Percentiles rank a stretch among this genome's conserved stretches.
Evolutionary conservation across 768 basidiomycete species (phyloP).

Genomic region (Boletus sp.): DNA sequence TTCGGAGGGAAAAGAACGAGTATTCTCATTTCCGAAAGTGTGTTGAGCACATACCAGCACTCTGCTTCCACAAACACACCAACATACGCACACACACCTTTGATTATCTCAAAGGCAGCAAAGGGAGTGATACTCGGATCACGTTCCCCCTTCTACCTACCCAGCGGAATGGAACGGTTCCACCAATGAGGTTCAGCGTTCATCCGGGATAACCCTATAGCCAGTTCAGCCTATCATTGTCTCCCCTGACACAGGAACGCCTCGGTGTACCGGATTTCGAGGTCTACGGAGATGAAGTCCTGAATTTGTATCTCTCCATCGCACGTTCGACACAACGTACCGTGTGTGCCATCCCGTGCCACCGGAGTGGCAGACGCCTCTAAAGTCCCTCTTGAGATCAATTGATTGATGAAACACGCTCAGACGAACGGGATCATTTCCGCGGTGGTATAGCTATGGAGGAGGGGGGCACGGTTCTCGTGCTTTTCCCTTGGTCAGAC

Average conservation of each 20-base stretch:
- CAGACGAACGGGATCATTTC: conserved; percentile 20
- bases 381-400: conserved; percentile 14
- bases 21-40: conserved; percentile 19
- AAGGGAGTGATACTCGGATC: conserved; percentile 10
- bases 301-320: conserved; percentile 18
- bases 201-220: conserved; percentile 22
- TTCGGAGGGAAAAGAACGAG: conserved; percentile 2
- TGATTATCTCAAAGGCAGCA: conserved; percentile 16
- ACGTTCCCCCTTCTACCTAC: conserved; percentile 2
- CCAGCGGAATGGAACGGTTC: conserved; percentile 14
- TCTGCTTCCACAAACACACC: not conserved
- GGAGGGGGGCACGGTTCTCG: conserved; percentile 1
- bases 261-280: conserved; percentile 28
- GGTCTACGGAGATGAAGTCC: conserved; percentile 26
- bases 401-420: conserved; percentile 12
- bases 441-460: conserved; percentile 12
- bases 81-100: not conserved
- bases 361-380: conserved; percentile 12
- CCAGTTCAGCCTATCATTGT: conserved; percentile 19
- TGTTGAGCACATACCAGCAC: not conserved
- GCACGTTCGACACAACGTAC: conserved; percentile 25
- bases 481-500: conserved; percentile 6
- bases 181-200: conserved; percentile 2
- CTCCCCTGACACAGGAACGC: conserved; percentile 24
- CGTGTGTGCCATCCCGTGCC: conserved; percentile 4